Base-by-base conservation (phyloP, 2,329 filamentous ascomycete species). In the Verticillium albo-atrum region DNA sequence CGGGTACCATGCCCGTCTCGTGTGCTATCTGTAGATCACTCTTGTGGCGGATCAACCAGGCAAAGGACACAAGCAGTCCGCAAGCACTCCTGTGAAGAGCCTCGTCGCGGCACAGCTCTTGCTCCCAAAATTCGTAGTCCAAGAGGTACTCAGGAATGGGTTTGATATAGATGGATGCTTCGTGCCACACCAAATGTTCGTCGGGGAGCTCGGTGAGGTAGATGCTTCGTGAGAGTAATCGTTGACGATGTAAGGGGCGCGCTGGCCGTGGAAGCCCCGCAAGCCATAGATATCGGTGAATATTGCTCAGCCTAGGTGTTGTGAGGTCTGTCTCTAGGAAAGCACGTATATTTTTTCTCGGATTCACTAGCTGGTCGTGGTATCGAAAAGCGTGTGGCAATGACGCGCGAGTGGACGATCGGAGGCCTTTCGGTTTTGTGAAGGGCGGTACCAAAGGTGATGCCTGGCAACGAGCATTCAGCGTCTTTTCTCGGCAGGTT, bases 41-140 rank as follows among this genome's bases (percentile, higher is more conserved):
- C 47, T 51, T 51, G 10, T 72, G 61, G 50, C 73, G 74, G n/a
- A 79, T 70, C 6, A 80, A 68, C 67, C 73, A 75, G 14, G 66
- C 62, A 61, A 79, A 80, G 2, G 75, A 75, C 2, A 73, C 67
- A 0, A 80, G 62, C 57, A 78, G 72, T 2, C 77, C 77, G 30
- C 65, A 68, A 1, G 73, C 74, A 9, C 62, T 65, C 10, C 59
- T 56, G 50, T 70, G 66, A 25, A 75, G 60, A 2, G 57, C 59
- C 9, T 57, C 50, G 32, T 65, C 27, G 5, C 14, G 17, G 34
- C 26, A 25, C 7, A 58, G 27, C 6, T 55, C 47, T 51, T 51
- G 17, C 12, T 51, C 20, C n/a, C 20, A 51, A 15, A 51, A 51
- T 6, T 51, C 20, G n/a, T n/a, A 26, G 47, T 51, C n/a, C 3